Base-by-base conservation (phyloP, 768 basidiomycete species). In the Dioszegia crocea region DNA sequence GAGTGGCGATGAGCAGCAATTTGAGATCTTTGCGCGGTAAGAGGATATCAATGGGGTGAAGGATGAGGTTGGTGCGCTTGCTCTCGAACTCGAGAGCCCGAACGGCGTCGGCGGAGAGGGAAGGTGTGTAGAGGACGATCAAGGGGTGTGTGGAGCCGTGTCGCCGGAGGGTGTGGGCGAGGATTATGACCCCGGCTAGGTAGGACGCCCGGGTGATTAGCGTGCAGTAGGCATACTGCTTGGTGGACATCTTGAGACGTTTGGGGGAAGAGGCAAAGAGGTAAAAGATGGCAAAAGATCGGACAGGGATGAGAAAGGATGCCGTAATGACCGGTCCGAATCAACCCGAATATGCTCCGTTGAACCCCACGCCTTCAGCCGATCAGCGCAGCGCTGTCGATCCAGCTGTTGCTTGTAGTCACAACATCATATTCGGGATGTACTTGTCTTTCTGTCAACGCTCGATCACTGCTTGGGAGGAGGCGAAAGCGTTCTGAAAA, bases 71-170 rank as follows among this genome's bases (percentile, higher is more conserved):
- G 40, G 33, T n/a, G 29, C 33, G 44, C 2, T 6, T 8, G 10
- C 6, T 24, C 24, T 53, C 51, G 24, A 53, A 21, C 24, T 53
- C 38, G 17, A 53, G 51, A 23, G 51, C 51, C 16, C 51, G 51
- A 38, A 53, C 19, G 23, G 51, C 51, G 40, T 53, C 51, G 39
- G 36, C 36, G 1, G 51, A 53, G 5, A 53, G 38, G 12, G 51
- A 53, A 8, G 51, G 38, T n/a, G 51, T 53, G 38, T 40, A 53
- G 24, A 53, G 51, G 30, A 56, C 54, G 54, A 56, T 56, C 39
- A 56, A 39, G 43, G 54, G 54, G 33, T 46, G 27, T 30, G 14
- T 19, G 21, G 54, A 56, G n/a, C 26, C n/a, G 23, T 45, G 44
- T 33, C 17, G 16, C 12, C 43, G 54, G 40, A 56, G 41, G 41